Base-by-base conservation (phyloP, 2,329 filamentous ascomycete species). In the Tolypocladium ophioglossoides region DNA sequence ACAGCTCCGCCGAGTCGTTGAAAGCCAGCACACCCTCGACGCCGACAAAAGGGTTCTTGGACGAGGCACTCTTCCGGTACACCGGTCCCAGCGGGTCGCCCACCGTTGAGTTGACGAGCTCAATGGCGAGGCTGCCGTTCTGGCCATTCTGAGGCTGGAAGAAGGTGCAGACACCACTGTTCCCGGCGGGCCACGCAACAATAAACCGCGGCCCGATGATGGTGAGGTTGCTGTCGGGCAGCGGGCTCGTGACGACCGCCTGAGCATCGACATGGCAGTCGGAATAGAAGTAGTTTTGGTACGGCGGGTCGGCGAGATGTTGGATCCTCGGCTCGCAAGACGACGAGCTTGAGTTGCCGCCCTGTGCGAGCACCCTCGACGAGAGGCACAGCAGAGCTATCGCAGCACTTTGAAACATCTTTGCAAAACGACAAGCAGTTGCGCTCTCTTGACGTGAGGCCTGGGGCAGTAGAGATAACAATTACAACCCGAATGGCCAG, bases 271-370 rank as follows among this genome's bases (percentile, higher is more conserved):
- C 73, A 57, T 83, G 74, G 64, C 82, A 85, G 62, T 86, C 82
- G 0, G 81, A 84, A 59, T 83, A 81, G 67, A 86, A 84, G 66
- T 81, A 84, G 61, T 86, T 85, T 40, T 81, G 72, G 56, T 85
- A 84, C 0, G 82, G 82, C 1, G 76, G 74, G 57, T 83, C 80
- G 35, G 72, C 77, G 3, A 83, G 68, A 24, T 70, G 65, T 35
- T 34, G 55, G 8, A 38, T 35, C 34, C 44, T 46, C 24, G 52
- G 16, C 22, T 30, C 8, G 46, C 52, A 53, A 18, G 52, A 53
- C 20, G 52, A 27, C 4, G 22, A 49, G 52, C 22, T 47, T 12
- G 44, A 47, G 24, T 32, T 47, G 16, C 44, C 16, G n/a, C 44
- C 30, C 35, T 39, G 49, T 8, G 32, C 49, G 49, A 50, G 49